These are phyloP conservation scores for Colletotrichum musae DNA, from an alignment of 2,329 filamentous ascomycete species.

Conservation along the genomic window DNA sequence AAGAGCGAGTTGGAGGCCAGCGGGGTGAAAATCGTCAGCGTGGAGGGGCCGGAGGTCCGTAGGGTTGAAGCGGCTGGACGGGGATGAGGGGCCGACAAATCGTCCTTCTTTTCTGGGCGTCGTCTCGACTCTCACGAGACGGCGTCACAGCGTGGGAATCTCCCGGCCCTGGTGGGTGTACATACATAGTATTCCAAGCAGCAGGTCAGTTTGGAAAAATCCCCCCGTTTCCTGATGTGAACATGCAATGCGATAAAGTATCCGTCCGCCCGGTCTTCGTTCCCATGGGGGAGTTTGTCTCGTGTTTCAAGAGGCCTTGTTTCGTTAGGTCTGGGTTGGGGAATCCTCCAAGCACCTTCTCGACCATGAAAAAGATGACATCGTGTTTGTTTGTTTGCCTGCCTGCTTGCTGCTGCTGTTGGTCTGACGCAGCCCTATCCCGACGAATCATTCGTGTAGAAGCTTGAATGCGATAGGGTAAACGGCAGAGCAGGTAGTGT, in stretches of 20 bases:
- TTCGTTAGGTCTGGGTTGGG: constrained; percentile 9
- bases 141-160: constrained; percentile 1
- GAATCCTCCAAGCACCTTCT: neutral
- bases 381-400: too few relatives aligned
- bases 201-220: constrained; percentile 3
- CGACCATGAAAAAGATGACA: too few relatives aligned
- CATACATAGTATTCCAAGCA: neutral
- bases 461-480: constrained; percentile 14
- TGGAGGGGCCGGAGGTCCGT: constrained; percentile 69
- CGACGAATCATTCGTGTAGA: neutral
- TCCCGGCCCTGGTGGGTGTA: neutral
- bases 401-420: neutral
- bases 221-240: constrained; percentile 23
- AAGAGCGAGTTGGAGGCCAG: constrained; percentile 67
- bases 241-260: constrained; percentile 19
- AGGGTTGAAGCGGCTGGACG: constrained; percentile 53
- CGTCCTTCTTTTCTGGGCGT: neutral
- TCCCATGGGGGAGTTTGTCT: neutral
- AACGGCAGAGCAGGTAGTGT: constrained; percentile 4
- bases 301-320: constrained; percentile 5
- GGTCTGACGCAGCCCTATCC: constrained; percentile 17
- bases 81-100: constrained; percentile 27
- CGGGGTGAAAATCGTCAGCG: constrained; percentile 75
- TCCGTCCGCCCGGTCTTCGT: constrained; percentile 21
- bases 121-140: constrained; percentile 14